These are phyloP conservation scores for Magnusiomyces tetraspermus DNA, from an alignment of 1,139 yeast genomes.

Conservation along the genomic window DNA sequence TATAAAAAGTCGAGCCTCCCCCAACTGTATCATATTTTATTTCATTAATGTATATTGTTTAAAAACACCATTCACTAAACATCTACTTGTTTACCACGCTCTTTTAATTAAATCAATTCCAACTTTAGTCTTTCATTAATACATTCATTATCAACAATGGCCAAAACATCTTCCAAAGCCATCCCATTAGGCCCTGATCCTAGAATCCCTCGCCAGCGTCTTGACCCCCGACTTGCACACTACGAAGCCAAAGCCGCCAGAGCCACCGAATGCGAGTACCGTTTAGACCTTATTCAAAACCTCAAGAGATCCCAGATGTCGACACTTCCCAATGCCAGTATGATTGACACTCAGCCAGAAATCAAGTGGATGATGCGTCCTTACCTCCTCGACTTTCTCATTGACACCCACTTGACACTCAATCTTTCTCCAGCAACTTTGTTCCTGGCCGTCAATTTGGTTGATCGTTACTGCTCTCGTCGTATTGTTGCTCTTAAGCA, in stretches of 20 bases:
- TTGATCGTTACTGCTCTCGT: slow-evolving; percentile 87
- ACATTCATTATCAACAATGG: neutral
- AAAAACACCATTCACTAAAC: no score
- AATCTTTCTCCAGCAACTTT: slow-evolving; percentile 75
- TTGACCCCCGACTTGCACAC: slow-evolving; percentile 9
- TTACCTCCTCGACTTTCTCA: slow-evolving; percentile 66
- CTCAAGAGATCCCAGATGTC: slow-evolving; percentile 28
- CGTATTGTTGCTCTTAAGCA: slow-evolving; percentile 87
- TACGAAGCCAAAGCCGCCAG: slow-evolving; percentile 10
- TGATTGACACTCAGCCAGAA: slow-evolving; percentile 92
- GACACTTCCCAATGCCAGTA: slow-evolving; percentile 35
- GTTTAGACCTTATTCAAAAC: slow-evolving; percentile 31
- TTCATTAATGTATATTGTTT: no score
- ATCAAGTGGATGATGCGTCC: slow-evolving; percentile 94
- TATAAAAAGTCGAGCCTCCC: neutral
- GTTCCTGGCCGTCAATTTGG: slow-evolving; percentile 68
- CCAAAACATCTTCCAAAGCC: neutral
- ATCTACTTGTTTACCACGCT: no score
- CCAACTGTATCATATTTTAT: no score
- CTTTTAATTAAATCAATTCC: no score
- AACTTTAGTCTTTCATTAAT: no score
- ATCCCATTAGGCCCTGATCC: neutral
- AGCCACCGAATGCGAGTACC: slow-evolving; percentile 27
- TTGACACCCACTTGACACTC: slow-evolving; percentile 74
- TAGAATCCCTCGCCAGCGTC: slow-evolving; percentile 4